phyloP scores from a whole-genome alignment of 768 basidiomycete genomes.

The Pluteus cervinus region DNA sequence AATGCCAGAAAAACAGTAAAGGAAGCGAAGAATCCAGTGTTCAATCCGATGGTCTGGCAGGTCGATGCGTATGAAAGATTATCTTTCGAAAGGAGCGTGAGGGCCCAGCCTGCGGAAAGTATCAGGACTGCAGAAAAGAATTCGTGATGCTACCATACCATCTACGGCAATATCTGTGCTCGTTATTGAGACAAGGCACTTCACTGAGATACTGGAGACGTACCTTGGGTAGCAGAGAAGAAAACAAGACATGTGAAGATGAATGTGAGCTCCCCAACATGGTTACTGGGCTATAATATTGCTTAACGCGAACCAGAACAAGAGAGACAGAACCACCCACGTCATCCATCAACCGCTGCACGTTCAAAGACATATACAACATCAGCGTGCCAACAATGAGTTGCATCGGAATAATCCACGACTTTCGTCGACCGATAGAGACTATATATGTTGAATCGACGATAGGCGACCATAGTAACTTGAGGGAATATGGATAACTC shows the following conservation, averaged over 20 bases:
- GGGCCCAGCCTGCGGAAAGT: constrained; percentile 59
- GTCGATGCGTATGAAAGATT: constrained; percentile 96
- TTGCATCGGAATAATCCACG: constrained; percentile 99
- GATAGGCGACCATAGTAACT: constrained; percentile 95
- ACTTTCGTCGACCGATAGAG: constrained; percentile 88
- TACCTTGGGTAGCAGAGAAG: constrained; percentile 96
- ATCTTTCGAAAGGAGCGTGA: constrained; percentile 84
- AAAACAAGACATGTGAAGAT: constrained; percentile 88
- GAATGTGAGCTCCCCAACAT: constrained; percentile 71
- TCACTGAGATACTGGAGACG: constrained; percentile 11
- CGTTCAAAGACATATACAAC: constrained; percentile 70
- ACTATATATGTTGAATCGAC: constrained; percentile 86
- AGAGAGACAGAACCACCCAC: constrained; percentile 32
- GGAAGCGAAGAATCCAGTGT: constrained; percentile 91
- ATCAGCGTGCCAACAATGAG: constrained; percentile 79
- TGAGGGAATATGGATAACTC: constrained; percentile 94
- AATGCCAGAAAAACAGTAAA: constrained; percentile 98
- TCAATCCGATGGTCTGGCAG: constrained; percentile 95
- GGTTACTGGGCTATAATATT: constrained; percentile 62
- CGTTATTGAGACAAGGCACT: constrained; percentile 12
- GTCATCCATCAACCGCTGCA: constrained; percentile 71
- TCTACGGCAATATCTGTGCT: constrained; percentile 91
- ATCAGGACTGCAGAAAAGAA: constrained; percentile 2
- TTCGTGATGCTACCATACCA: constrained; percentile 41
- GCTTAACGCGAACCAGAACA: constrained; percentile 8